Evolutionary conservation across 805 yeast species (phyloP), one percentile per base, ranked within the genome.

Genomic region (Lipomyces spencermartinsiae): DNA sequence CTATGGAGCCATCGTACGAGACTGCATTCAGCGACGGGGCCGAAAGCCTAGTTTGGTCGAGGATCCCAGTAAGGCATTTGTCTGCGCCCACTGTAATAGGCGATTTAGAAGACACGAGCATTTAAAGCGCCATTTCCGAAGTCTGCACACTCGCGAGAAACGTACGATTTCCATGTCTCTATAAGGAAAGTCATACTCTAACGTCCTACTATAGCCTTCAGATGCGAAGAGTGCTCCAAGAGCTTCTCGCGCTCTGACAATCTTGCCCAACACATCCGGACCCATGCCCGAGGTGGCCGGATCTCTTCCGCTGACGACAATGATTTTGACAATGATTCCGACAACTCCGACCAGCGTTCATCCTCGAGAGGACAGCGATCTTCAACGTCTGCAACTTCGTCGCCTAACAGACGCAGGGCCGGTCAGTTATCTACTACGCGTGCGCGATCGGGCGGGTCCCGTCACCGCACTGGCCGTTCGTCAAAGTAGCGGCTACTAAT

Each of bases 81-180:
- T 61, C n/a, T 81, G 84, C 76, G 68, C 67, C 43, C 73, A 75
- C 56, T 81, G 83, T 73, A 43, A 68, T 54, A 78, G 80, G 70
- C 64, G 78, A 8, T 81, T 81, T 76, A 74, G 80, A 57, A 79
- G 83, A 29, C 78, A 78, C 72, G 83, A 81, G 72, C 83, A 81
- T 67, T 74, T 81, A 58, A 79, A 80, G 61, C 77, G 83, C 33
- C 97, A 93, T 78, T 80, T 83, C 76, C 83, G 93, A 72, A 83
- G 93, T 0, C 68, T 69, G 2, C 98, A 93, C 77, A 86, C 92
- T 4, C 85, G 87, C 70, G 94, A 90, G 71, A 83, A 69, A 60
- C 72, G 59, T 34, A 34, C 4, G 60, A n/a, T 59, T 29, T 59
- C 9, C 12, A 57, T 12, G 10, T 9, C 8, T 34, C 53, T 39